These are phyloP conservation scores for Mycena indigotica DNA, from an alignment of 768 basidiomycete species.

Conservation along the genomic window DNA sequence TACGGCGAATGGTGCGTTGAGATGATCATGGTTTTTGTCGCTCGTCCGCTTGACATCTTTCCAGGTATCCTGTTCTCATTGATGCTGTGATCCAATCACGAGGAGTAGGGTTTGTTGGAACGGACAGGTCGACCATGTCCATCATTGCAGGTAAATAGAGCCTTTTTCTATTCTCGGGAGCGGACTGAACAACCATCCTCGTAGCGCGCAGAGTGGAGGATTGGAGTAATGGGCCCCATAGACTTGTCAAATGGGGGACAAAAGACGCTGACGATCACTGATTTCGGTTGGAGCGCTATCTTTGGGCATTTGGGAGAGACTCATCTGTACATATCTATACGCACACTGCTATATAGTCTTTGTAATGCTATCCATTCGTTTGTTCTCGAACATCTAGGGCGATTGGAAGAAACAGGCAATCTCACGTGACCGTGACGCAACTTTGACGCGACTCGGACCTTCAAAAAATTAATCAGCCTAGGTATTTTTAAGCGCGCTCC, in stretches of 20 bases:
- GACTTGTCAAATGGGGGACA: constrained; percentile 61
- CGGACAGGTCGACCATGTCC: constrained; percentile 72
- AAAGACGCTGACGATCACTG: constrained; percentile 59
- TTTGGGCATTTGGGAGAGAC: neutral
- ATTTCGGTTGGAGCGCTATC: neutral
- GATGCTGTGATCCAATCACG: constrained; percentile 73
- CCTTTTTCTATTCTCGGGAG: neutral
- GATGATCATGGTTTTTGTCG: neutral
- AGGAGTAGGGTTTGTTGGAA: constrained; percentile 72
- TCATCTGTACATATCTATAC: constrained; percentile 1
- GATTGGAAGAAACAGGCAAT: too few species aligned
- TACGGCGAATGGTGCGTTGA: constrained; percentile 52
- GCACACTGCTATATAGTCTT: neutral
- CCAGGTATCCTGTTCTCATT: constrained; percentile 72
- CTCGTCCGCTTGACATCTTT: neutral
- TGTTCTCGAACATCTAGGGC: neutral
- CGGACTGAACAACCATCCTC: neutral
- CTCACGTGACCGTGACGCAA: too few species aligned
- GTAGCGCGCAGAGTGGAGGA: constrained; percentile 57
- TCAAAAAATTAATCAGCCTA: too few species aligned
- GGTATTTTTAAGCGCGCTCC: too few species aligned
- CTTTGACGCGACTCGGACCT: too few species aligned
- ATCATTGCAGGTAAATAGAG: constrained; percentile 47
- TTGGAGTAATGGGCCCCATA: constrained; percentile 60
- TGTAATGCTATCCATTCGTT: neutral